Evolutionary conservation across 2,329 filamentous ascomycete genomes (phyloP).

Genomic region (Nothophoma quercina): DNA sequence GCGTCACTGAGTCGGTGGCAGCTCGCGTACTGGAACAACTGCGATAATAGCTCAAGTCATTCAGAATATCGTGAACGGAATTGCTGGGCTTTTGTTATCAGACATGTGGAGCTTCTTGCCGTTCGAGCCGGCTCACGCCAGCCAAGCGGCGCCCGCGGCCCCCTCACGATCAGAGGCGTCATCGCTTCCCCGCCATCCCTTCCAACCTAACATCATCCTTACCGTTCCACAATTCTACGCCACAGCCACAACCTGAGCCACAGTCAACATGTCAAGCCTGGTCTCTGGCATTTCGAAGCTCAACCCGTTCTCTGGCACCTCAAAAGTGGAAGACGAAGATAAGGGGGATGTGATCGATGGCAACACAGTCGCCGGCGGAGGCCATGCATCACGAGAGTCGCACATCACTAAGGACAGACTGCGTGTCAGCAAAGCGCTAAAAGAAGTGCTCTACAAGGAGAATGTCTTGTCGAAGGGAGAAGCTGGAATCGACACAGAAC

Average conservation of each 20-base stretch:
- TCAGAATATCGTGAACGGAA: not conserved
- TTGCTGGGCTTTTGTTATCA: not conserved
- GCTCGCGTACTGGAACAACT: not conserved
- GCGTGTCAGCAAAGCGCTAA: constrained; percentile 66
- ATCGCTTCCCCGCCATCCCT: constrained; percentile 5
- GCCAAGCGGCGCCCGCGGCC: constrained; percentile 9
- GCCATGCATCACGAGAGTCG: constrained; percentile 60
- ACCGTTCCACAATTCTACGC: constrained; percentile 7
- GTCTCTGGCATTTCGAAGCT: constrained; percentile 44
- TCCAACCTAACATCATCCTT: constrained; percentile 15
- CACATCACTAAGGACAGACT: constrained; percentile 62
- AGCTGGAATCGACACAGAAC: constrained; percentile 55
- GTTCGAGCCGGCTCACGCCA: constrained; percentile 11
- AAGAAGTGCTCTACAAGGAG: constrained; percentile 63
- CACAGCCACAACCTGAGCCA: constrained; percentile 20
- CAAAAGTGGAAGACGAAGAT: constrained; percentile 55
- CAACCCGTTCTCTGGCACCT: constrained; percentile 41
- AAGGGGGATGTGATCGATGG: constrained; percentile 63
- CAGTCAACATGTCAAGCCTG: constrained; percentile 42
- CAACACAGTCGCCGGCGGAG: constrained; percentile 64
- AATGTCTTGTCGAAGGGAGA: constrained; percentile 59
- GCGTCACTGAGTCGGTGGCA: not conserved
- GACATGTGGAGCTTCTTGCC: constrained; percentile 6
- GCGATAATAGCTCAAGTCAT: not conserved
- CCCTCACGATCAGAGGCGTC: constrained; percentile 7